phyloP scores from a whole-genome alignment of 83 land plant species.

The Diphasiastrum complanatum region DNA sequence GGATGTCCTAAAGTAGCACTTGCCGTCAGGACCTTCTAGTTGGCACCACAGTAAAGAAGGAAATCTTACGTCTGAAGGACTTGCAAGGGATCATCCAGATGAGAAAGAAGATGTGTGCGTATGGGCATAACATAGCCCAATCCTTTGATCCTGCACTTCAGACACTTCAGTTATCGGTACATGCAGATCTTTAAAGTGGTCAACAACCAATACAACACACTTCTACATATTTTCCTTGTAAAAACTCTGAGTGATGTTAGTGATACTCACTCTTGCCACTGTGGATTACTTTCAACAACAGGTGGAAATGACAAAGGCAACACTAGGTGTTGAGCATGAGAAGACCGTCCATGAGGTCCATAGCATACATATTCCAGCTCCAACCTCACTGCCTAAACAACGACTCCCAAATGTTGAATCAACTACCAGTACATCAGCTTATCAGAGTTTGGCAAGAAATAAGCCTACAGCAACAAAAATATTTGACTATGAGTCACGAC shows the following conservation, averaged over 20 bases:
- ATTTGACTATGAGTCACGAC: no score
- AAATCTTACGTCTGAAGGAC: slow-evolving; percentile 27
- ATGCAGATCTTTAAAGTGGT: no score
- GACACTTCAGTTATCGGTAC: no score
- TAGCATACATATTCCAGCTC: slow-evolving; percentile 29
- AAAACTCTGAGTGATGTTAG: background rate
- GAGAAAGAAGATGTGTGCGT: slow-evolving; percentile 42
- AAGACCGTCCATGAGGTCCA: slow-evolving; percentile 40
- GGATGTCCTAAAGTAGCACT: no score
- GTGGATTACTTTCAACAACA: background rate
- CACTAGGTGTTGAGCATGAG: slow-evolving; percentile 31
- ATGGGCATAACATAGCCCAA: slow-evolving; percentile 32
- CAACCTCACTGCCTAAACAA: slow-evolving; percentile 28
- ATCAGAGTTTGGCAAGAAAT: no score
- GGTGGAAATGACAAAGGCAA: slow-evolving; percentile 26
- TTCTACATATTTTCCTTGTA: no score
- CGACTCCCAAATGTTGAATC: background rate
- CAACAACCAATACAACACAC: no score
- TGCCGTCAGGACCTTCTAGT: no score
- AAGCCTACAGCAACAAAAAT: no score
- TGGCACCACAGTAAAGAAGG: background rate
- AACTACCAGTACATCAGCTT: background rate
- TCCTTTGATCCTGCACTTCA: slow-evolving; percentile 27
- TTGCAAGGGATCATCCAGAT: slow-evolving; percentile 45
- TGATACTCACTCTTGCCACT: slow-evolving; percentile 28